Percentiles rank a stretch among this genome's conserved stretches.
These are phyloP conservation scores for Penicillium cosmopolitanum DNA, from an alignment of 495 filamentous ascomycete genomes.

Conservation along the genomic window DNA sequence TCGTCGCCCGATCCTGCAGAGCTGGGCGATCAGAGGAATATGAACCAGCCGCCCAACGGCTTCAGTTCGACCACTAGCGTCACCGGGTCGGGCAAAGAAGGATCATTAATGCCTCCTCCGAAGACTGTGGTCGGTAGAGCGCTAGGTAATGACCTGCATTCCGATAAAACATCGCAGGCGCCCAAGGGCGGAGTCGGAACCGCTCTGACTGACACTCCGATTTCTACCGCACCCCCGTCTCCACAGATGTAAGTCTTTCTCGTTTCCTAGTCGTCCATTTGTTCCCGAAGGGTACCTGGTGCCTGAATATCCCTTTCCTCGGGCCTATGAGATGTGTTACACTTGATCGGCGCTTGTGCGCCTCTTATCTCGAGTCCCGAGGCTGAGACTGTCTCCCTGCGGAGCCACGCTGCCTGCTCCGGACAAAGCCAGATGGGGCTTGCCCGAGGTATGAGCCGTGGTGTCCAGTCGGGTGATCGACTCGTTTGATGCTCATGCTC, in stretches of 20 bases:
- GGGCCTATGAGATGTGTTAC: slow-evolving; percentile 21
- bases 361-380: neutral
- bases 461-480: slow-evolving; percentile 17
- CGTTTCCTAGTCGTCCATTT: slow-evolving; percentile 26
- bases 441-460: slow-evolving; percentile 2
- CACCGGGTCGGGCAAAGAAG: slow-evolving; percentile 37
- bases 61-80: slow-evolving; percentile 28
- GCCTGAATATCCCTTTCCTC: slow-evolving; percentile 14
- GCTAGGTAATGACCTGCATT: slow-evolving; percentile 53
- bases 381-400: neutral
- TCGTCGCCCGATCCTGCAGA: slow-evolving; percentile 34
- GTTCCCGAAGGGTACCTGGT: slow-evolving; percentile 12
- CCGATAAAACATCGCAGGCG: slow-evolving; percentile 48
- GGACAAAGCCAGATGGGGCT: neutral
- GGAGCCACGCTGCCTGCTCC: too few relatives aligned
- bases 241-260: slow-evolving; percentile 65
- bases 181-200: slow-evolving; percentile 57
- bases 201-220: slow-evolving; percentile 69
- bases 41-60: slow-evolving; percentile 25
- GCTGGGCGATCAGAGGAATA: slow-evolving; percentile 27
- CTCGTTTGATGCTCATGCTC: neutral
- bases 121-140: slow-evolving; percentile 51
- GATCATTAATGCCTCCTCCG: slow-evolving; percentile 42
- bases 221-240: slow-evolving; percentile 69
- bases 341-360: slow-evolving; percentile 16